These are phyloP conservation scores for Mucor mucedo DNA, from an alignment of 371 early-diverging fungal genomes.

Conservation along the genomic window DNA sequence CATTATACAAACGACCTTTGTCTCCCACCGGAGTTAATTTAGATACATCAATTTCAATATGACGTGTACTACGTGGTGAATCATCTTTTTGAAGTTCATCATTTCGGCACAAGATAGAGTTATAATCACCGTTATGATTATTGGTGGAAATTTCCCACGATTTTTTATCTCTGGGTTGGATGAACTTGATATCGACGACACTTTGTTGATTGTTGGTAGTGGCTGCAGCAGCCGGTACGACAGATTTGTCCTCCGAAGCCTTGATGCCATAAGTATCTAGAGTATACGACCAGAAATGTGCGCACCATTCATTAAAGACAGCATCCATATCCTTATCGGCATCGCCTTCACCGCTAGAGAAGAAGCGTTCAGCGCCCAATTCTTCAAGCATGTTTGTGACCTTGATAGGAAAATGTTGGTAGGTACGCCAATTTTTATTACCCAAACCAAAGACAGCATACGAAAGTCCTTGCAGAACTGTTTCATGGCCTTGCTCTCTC, in stretches of 20 bases:
- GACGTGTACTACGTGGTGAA: slow-evolving; percentile 46
- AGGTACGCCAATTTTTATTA: slow-evolving; percentile 64
- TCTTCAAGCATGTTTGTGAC: slow-evolving; percentile 38
- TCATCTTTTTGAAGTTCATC: slow-evolving; percentile 34
- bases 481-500: slow-evolving; percentile 25
- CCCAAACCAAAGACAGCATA: slow-evolving; percentile 60
- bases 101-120: slow-evolving; percentile 28
- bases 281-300: slow-evolving; percentile 45
- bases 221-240: slow-evolving; percentile 30
- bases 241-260: slow-evolving; percentile 19
- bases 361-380: slow-evolving; percentile 55
- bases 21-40: slow-evolving; percentile 20
- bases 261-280: slow-evolving; percentile 34
- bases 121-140: slow-evolving; percentile 34
- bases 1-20: slow-evolving; percentile 32
- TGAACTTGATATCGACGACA: slow-evolving; percentile 21
- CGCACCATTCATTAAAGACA: slow-evolving; percentile 48
- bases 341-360: slow-evolving; percentile 49
- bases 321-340: slow-evolving; percentile 56
- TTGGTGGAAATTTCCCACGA: slow-evolving; percentile 27
- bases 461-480: slow-evolving; percentile 29
- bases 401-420: slow-evolving; percentile 55
- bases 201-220: slow-evolving; percentile 47
- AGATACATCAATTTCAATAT: slow-evolving; percentile 49
- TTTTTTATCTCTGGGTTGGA: slow-evolving; percentile 28